phyloP scores from a whole-genome alignment of 2,329 filamentous ascomycete species.

The Nothophaeocryptopus gaeumannii region DNA sequence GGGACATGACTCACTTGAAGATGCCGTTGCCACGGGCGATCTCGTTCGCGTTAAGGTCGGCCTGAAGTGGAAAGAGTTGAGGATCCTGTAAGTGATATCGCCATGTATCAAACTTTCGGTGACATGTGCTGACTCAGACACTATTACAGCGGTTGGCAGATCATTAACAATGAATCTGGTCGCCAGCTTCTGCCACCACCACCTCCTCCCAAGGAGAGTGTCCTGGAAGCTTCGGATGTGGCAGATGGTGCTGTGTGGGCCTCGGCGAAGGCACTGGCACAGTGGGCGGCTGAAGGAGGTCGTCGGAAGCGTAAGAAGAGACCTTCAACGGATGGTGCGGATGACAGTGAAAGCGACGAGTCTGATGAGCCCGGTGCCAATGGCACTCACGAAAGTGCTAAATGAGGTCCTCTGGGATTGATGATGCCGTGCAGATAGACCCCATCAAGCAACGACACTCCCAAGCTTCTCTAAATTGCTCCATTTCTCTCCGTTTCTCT shows the following conservation, averaged over 20 bases:
- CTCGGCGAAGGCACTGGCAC: slow-evolving; percentile 4
- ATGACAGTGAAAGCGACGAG: slow-evolving; percentile 9
- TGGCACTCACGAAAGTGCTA: no score
- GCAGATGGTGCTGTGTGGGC: slow-evolving; percentile 3
- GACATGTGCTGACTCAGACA: no score
- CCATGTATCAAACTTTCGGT: no score
- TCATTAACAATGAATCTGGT: slow-evolving; percentile 47
- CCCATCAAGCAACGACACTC: no score
- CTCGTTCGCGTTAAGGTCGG: slow-evolving; percentile 70
- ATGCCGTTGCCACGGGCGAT: slow-evolving; percentile 84
- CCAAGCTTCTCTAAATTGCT: no score
- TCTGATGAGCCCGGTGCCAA: not conserved
- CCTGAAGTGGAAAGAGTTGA: slow-evolving; percentile 67
- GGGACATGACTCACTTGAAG: slow-evolving; percentile 91
- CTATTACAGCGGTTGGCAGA: slow-evolving; percentile 59
- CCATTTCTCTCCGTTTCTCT: no score
- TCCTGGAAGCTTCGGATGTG: not conserved
- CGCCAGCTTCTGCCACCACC: slow-evolving; percentile 28
- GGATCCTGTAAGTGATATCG: slow-evolving; percentile 32
- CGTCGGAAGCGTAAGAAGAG: no score
- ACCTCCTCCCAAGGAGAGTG: slow-evolving; percentile 1
- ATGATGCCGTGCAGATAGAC: no score
- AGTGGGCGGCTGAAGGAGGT: slow-evolving; percentile 2
- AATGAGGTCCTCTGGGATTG: no score
- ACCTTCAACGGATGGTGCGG: slow-evolving; percentile 12